A percentile compares a stretch with the other conserved stretches of the same genome.
Conservation (phyloP, 2,329 filamentous ascomycete genomes). For the Diaporthe caulivora region DNA sequence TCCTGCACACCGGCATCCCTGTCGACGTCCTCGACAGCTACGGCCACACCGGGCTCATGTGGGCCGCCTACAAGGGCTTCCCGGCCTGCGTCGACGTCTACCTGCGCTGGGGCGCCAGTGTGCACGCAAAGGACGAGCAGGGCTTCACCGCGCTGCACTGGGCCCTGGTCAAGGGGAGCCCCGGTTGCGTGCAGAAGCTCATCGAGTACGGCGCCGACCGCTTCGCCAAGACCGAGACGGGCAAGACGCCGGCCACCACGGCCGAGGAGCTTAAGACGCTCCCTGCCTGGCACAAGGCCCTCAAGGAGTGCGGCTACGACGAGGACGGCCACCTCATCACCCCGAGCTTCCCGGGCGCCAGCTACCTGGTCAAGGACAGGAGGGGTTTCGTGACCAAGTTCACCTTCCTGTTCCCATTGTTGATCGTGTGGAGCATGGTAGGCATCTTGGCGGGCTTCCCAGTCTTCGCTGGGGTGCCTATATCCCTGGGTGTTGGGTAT, state of each 20-base stretch:
- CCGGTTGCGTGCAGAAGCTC: slow-evolving; percentile 90
- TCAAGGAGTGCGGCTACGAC: slow-evolving; percentile 87
- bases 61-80: slow-evolving; percentile 98
- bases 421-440: slow-evolving; percentile 78
- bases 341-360: slow-evolving; percentile 79
- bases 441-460: slow-evolving; percentile 80
- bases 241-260: slow-evolving; percentile 89
- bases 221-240: slow-evolving; percentile 88
- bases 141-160: slow-evolving; percentile 96
- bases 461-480: slow-evolving; percentile 81
- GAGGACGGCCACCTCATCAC: slow-evolving; percentile 78
- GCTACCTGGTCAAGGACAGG: slow-evolving; percentile 81
- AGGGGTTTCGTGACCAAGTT: slow-evolving; percentile 84
- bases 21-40: slow-evolving; percentile 91
- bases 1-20: slow-evolving; percentile 94
- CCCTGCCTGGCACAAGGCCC: slow-evolving; percentile 83
- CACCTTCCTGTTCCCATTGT: slow-evolving; percentile 89
- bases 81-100: slow-evolving; percentile 93
- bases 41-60: slow-evolving; percentile 96
- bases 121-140: slow-evolving; percentile 89
- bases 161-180: slow-evolving; percentile 93
- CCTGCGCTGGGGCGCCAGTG: slow-evolving; percentile 93
- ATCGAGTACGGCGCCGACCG: slow-evolving; percentile 96
- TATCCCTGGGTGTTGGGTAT: slow-evolving; percentile 75
- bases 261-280: slow-evolving; percentile 91